phyloP scores from a whole-genome alignment of 139 green algal species.

The Chlorella sp. region DNA sequence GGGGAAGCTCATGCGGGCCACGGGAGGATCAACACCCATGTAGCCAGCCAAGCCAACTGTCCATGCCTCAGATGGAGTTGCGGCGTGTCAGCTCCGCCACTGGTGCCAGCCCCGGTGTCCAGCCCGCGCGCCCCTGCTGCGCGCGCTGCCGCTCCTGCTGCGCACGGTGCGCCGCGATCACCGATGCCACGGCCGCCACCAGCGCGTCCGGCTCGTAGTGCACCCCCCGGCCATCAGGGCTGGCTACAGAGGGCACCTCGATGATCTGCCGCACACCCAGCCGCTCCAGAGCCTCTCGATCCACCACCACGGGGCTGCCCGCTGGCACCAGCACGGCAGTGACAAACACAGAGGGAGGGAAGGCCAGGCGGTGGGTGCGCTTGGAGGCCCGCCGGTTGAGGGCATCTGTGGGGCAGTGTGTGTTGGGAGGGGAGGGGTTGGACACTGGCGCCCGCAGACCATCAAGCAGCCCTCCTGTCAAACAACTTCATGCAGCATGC shows the following conservation, averaged over 20 bases:
- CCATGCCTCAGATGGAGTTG: conserved; percentile 17
- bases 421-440: neutral
- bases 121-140: neutral
- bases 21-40: too few species aligned
- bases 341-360: conserved; percentile 77
- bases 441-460: too few species aligned
- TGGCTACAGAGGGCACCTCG: conserved; percentile 65
- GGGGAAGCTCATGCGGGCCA: too few species aligned
- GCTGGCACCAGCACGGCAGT: conserved; percentile 79
- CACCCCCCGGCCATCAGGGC: conserved; percentile 32
- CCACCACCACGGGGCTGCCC: conserved; percentile 71
- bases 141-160: neutral
- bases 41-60: too few species aligned
- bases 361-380: conserved; percentile 52
- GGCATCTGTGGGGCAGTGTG: conserved; percentile 51
- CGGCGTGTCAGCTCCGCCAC: neutral
- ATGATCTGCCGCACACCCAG: conserved; percentile 76
- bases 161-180: conserved; percentile 43
- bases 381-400: conserved; percentile 68
- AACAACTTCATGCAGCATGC: too few species aligned
- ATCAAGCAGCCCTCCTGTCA: too few species aligned
- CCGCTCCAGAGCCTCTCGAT: conserved; percentile 55
- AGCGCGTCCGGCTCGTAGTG: conserved; percentile 79
- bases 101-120: neutral
- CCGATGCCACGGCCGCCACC: conserved; percentile 65